These are phyloP conservation scores for Blastocrithidia nonstop DNA, from an alignment of 208 protist species.

Conservation along the genomic window DNA sequence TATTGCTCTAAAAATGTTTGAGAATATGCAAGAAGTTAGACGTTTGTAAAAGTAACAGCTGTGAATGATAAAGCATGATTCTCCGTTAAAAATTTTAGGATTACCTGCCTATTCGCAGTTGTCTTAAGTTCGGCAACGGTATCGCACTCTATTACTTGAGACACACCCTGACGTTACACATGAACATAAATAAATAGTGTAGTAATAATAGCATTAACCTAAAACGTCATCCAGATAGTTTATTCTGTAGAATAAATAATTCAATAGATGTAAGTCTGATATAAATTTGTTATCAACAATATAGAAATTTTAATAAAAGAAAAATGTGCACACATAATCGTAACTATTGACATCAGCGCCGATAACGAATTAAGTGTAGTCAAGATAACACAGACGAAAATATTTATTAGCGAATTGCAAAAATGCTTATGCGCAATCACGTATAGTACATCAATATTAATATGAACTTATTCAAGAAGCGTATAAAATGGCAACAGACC, in stretches of 20 bases:
- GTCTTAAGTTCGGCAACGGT: conserved; percentile 45
- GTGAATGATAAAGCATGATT: conserved; percentile 60
- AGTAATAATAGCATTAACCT: too few relatives aligned
- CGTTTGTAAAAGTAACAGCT: conserved; percentile 44
- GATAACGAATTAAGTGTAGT: too few relatives aligned
- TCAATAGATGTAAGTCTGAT: too few relatives aligned
- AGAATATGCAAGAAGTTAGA: conserved; percentile 38
- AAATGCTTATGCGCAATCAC: too few relatives aligned
- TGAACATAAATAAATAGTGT: not conserved
- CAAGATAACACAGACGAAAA: too few relatives aligned
- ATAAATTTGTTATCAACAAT: too few relatives aligned
- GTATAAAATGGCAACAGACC: conserved; percentile 46
- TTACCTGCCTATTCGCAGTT: conserved; percentile 65
- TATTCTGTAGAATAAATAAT: too few relatives aligned
- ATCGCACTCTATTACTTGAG: conserved; percentile 49
- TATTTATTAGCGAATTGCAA: too few relatives aligned
- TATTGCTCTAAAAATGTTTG: conserved; percentile 30
- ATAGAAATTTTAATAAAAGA: too few relatives aligned
- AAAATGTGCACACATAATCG: too few relatives aligned
- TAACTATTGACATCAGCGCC: too few relatives aligned
- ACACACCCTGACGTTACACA: conserved; percentile 61
- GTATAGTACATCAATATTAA: conserved; percentile 11
- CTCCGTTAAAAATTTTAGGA: conserved; percentile 60
- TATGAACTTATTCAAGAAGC: conserved; percentile 54
- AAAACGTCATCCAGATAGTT: too few relatives aligned